phyloP scores from a whole-genome alignment of 345 rosid genomes.

The Syzygium grande region DNA sequence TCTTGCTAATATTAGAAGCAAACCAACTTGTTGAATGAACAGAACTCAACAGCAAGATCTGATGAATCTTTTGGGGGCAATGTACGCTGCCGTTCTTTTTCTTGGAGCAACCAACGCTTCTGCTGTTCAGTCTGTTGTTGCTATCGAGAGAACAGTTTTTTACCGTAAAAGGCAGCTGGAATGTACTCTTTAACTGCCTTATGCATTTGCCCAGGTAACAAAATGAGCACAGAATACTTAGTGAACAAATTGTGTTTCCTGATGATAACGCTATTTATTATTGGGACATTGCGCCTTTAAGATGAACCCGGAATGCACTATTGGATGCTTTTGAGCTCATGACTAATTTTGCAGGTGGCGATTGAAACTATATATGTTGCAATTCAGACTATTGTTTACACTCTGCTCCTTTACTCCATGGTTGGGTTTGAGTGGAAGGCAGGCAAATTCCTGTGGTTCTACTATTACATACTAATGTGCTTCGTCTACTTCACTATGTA shows the following conservation, averaged over 20 bases:
- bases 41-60: too few relatives aligned
- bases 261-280: neutral
- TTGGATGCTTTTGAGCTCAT: neutral
- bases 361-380: constrained; percentile 52
- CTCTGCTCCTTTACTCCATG: constrained; percentile 54
- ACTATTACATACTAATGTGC: too few relatives aligned
- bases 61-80: too few relatives aligned
- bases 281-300: neutral
- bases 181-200: constrained; percentile 81
- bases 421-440: too few relatives aligned
- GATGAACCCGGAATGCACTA: neutral
- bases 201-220: constrained; percentile 67
- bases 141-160: constrained; percentile 70
- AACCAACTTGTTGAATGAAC: too few relatives aligned
- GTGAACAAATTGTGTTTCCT: neutral
- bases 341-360: constrained; percentile 43
- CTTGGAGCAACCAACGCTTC: constrained; percentile 54
- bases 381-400: constrained; percentile 40
- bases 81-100: too few relatives aligned
- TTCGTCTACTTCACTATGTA: too few relatives aligned
- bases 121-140: constrained; percentile 53
- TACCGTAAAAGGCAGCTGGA: constrained; percentile 81
- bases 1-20: too few relatives aligned
- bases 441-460: too few relatives aligned
- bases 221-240: neutral